These are phyloP conservation scores for Cyclocybe aegerita DNA, from an alignment of 768 basidiomycete genomes.

Conservation along the genomic window DNA sequence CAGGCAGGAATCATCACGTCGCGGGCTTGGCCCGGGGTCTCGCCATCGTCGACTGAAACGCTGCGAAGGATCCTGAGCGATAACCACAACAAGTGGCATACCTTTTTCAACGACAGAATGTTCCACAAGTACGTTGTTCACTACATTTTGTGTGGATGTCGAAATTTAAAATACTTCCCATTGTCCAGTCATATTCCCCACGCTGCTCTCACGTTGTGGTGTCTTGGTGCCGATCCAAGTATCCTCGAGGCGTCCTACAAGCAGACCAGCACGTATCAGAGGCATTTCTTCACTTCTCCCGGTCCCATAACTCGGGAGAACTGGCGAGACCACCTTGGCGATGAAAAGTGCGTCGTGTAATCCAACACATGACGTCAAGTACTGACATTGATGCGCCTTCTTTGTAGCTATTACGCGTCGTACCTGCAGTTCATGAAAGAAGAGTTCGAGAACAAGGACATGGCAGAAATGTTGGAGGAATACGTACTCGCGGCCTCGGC, in stretches of 20 bases:
- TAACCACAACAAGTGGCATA: too few species aligned
- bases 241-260: constrained; percentile 38
- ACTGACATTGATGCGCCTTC: background rate
- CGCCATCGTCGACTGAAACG: too few species aligned
- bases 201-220: constrained; percentile 24
- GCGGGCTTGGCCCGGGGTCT: too few species aligned
- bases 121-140: too few species aligned
- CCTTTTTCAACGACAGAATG: too few species aligned
- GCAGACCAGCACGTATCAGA: constrained; percentile 32
- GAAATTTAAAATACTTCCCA: background rate
- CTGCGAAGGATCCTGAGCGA: too few species aligned
- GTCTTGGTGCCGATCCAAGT: constrained; percentile 26
- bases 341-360: constrained; percentile 40
- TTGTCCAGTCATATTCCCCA: constrained; percentile 26
- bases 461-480: constrained; percentile 44
- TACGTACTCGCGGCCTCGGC: constrained; percentile 51
- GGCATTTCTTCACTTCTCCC: constrained; percentile 41
- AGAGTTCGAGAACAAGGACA: constrained; percentile 38
- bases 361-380: background rate
- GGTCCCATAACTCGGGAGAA: constrained; percentile 43
- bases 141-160: too few species aligned
- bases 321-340: constrained; percentile 55
- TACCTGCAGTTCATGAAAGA: constrained; percentile 52
- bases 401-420: constrained; percentile 47
- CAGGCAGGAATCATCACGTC: too few species aligned